Evolutionary conservation across 1,284 basidiomycete species (phyloP), one percentile per base, ranked within the genome.

Genomic region (Boletus semigastroideus): DNA sequence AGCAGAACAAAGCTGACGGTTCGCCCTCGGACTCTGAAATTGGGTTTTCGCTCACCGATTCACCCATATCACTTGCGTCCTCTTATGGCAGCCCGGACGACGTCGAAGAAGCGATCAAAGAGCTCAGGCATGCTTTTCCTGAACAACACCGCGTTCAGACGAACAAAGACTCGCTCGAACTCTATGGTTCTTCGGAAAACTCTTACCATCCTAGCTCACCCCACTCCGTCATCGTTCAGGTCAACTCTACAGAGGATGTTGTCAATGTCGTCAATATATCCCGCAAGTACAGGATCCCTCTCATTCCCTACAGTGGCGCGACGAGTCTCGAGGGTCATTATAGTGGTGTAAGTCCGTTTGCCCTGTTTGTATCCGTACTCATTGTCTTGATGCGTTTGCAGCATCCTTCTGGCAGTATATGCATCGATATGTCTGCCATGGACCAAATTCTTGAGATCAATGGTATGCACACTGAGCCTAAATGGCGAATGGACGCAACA

Each of bases 191-290:
- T 30, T 87, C 86, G 0, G 79, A 82, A 54, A 82, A 86, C 58
- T 84, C 84, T 1, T 86, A 87, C 60, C 84, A 84, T 61, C 80
- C 83, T 4, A 70, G 74, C 43, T 80, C 78, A n/a, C 77, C 84
- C 1, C 85, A 87, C 59, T 78, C 82, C 3, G 83, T 86, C 27
- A 74, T 87, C 34, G 83, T 86, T 38, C 70, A 74, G 38, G 72
- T 70, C 8, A 52, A 53, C 7, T 72, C 64, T 51, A 86, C 84
- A 0, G 78, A 82, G 41, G 83, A 85, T 56, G 82, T 85, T 17
- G 76, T 82, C 50, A 74, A 73, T 53, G 70, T 83, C 20, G 78
- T 83, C 56, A 75, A 82, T 48, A 75, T 85, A 42, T 80, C 86
- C 4, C 72, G 75, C 57, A 78, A 79, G 57, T 79, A 82, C 58